Evolutionary conservation across 2,329 filamentous ascomycete genomes (phyloP).

Genomic region (Aspergillus felis): DNA sequence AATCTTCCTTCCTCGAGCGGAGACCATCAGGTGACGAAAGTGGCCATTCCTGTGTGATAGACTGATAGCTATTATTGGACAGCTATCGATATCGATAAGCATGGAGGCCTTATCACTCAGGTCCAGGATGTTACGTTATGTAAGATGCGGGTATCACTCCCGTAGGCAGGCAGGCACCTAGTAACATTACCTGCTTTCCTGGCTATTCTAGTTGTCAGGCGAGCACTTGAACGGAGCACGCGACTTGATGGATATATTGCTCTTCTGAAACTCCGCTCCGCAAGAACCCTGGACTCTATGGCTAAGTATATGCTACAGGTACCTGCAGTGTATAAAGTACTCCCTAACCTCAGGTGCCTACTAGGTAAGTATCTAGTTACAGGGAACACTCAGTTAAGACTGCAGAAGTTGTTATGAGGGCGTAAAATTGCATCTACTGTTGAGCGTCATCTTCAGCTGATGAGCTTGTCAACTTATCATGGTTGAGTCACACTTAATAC

Average conservation of each 20-base stretch:
- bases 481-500: neutral
- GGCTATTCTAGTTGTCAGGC: neutral
- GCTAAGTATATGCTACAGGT: neutral
- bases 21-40: conserved; percentile 15
- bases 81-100: conserved; percentile 14
- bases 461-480: neutral
- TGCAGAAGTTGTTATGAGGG: no score
- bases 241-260: neutral
- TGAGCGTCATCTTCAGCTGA: neutral
- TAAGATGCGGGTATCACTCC: neutral
- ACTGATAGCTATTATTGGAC: conserved; percentile 3
- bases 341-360: neutral
- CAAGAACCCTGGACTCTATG: neutral
- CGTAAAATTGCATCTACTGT: neutral
- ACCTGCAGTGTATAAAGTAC: neutral
- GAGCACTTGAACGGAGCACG: neutral
- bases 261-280: neutral
- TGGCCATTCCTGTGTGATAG: conserved; percentile 2
- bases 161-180: neutral
- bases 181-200: neutral
- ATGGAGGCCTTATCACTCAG: neutral
- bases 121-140: neutral
- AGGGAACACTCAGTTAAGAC: neutral
- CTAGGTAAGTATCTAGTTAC: no score
- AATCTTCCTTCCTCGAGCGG: neutral